Evolutionary conservation across 805 yeast genomes (phyloP).

Genomic region (Groenewaldozyma tartarivorans): DNA sequence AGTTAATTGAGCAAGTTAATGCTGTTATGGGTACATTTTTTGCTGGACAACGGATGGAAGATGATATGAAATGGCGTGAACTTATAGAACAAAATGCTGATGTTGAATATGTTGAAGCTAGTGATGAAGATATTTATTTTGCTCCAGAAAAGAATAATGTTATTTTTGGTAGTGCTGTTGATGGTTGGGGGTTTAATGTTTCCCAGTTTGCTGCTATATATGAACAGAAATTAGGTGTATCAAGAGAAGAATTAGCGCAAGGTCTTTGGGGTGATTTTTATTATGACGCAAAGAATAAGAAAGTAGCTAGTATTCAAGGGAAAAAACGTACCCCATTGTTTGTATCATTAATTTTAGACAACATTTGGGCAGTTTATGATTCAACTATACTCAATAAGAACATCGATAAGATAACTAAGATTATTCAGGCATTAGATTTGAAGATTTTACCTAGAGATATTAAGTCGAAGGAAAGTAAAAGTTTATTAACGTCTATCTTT

Average conservation of each 20-base stretch:
- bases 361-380: constrained; percentile 85
- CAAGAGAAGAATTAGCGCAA: constrained; percentile 65
- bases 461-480: constrained; percentile 65
- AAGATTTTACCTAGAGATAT: constrained; percentile 67
- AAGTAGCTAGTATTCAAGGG: constrained; percentile 42
- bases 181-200: constrained; percentile 96
- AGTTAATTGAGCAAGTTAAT: constrained; percentile 85
- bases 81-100: constrained; percentile 33
- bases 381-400: constrained; percentile 56
- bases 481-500: constrained; percentile 55
- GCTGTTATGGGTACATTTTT: constrained; percentile 89
- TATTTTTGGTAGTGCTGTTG: constrained; percentile 81
- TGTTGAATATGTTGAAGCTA: constrained; percentile 58
- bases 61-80: constrained; percentile 52
- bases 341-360: constrained; percentile 78
- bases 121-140: constrained; percentile 76
- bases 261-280: constrained; percentile 95
- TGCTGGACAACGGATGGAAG: constrained; percentile 88
- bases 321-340: constrained; percentile 64
- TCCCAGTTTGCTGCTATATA: constrained; percentile 82
- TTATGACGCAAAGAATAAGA: constrained; percentile 82
- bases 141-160: constrained; percentile 84
- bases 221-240: constrained; percentile 76
- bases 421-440: constrained; percentile 59
- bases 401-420: constrained; percentile 62